phyloP scores from a whole-genome alignment of 345 rosid genomes.

The Eucalyptus regnans region DNA sequence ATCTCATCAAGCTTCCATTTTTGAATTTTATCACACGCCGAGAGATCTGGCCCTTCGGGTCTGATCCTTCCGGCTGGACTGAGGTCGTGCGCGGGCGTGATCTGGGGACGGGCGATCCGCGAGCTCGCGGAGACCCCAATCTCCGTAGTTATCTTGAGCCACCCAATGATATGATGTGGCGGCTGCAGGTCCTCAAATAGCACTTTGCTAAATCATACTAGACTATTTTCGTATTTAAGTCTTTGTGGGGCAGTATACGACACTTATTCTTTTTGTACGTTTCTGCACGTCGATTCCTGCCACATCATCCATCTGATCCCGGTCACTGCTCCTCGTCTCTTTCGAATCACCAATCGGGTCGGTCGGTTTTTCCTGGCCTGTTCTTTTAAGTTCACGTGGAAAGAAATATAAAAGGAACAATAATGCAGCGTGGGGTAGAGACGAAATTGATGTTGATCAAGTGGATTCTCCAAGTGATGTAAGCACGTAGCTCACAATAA shows the following conservation, averaged over 20 bases:
- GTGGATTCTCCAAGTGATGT: not conserved
- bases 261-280: not conserved
- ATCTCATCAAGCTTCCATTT: not conserved
- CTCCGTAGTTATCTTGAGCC: not conserved
- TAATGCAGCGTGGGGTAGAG: not conserved
- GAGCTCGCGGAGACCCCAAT: not conserved
- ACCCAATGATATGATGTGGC: not conserved
- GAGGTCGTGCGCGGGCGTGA: not conserved
- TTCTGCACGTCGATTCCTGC: not conserved
- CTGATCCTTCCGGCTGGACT: not conserved
- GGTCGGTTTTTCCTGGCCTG: not conserved
- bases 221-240: rapidly evolving
- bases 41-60: not conserved
- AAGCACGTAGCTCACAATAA: not conserved
- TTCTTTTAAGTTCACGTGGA: not conserved
- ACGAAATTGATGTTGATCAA: not conserved
- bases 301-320: not conserved
- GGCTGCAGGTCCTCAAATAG: not conserved
- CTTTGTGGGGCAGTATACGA: not conserved
- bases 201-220: not conserved
- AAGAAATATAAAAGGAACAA: not conserved
- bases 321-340: not conserved
- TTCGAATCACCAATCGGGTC: not conserved
- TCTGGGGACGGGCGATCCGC: not conserved
- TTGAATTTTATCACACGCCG: not conserved